phyloP scores from a whole-genome alignment of 768 basidiomycete genomes.

The Tylopilus sp. region DNA sequence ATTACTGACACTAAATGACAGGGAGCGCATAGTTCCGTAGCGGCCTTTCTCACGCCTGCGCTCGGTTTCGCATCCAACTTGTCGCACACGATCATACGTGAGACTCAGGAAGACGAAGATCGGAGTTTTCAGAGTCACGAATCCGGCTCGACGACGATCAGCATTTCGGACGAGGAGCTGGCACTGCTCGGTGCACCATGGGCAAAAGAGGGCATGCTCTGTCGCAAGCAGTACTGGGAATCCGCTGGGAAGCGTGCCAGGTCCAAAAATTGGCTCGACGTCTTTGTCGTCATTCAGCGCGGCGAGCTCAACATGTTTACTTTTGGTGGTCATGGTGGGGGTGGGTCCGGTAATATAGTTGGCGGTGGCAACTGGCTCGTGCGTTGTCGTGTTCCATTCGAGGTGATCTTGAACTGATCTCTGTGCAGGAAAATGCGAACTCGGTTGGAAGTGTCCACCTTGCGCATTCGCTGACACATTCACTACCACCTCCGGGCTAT shows the following conservation, averaged over 20 bases:
- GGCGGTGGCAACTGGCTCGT: constrained; percentile 99
- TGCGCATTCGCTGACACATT: constrained; percentile 83
- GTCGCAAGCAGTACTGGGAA: constrained; percentile 95
- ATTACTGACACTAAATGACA: too few relatives aligned
- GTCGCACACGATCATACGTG: constrained; percentile 93
- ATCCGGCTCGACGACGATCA: constrained; percentile 69
- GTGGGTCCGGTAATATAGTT: constrained; percentile 60
- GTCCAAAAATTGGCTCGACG: constrained; percentile 90
- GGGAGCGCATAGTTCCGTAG: constrained; percentile 60
- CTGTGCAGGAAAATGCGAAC: constrained; percentile 74
- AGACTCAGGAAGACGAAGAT: constrained; percentile 85
- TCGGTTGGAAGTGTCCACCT: constrained; percentile 80
- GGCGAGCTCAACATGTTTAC: constrained; percentile 95
- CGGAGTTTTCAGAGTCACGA: constrained; percentile 63
- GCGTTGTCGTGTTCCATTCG: constrained; percentile 34
- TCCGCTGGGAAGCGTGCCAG: constrained; percentile 75
- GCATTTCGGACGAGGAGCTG: constrained; percentile 92
- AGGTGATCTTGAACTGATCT: constrained; percentile 10
- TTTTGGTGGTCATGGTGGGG: constrained; percentile 76
- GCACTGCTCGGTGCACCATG: constrained; percentile 95
- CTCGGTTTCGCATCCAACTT: constrained; percentile 97
- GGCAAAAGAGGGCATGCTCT: constrained; percentile 98
- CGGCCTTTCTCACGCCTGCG: constrained; percentile 74
- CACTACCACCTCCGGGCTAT: constrained; percentile 89
- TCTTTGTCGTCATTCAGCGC: constrained; percentile 93